Evolutionary conservation across 2,329 filamentous ascomycete genomes (phyloP).

Genomic region (Cadophora sp.): DNA sequence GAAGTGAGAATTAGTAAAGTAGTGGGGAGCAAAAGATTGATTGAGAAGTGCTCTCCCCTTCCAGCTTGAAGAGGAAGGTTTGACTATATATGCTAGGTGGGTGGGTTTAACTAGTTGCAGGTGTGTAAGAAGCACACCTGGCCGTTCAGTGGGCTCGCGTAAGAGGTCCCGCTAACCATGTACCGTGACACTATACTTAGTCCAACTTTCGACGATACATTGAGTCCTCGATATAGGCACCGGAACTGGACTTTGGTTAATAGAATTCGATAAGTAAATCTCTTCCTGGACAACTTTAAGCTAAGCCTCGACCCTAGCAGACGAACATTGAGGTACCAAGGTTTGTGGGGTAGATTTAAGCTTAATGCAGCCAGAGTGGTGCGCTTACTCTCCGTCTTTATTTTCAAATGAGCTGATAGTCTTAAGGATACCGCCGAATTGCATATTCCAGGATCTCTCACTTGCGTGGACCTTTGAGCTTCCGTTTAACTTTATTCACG

Average conservation of each 20-base stretch:
- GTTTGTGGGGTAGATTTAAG: constrained; percentile 15
- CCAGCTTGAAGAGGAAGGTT: too few relatives aligned
- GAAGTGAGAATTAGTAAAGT: too few relatives aligned
- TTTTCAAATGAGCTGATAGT: constrained; percentile 12
- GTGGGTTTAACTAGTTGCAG: too few relatives aligned
- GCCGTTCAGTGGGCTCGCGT: too few relatives aligned
- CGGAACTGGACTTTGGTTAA: constrained; percentile 19
- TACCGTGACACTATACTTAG: too few relatives aligned
- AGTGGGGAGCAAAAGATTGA: too few relatives aligned
- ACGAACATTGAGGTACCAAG: neutral
- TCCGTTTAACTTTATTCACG: constrained; percentile 17
- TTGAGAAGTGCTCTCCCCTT: too few relatives aligned
- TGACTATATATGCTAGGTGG: too few relatives aligned
- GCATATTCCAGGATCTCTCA: constrained; percentile 16
- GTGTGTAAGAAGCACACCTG: too few relatives aligned
- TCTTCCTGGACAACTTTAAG: neutral
- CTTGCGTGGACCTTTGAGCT: constrained; percentile 14
- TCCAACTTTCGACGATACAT: neutral
- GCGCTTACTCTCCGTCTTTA: neutral
- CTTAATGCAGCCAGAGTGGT: constrained; percentile 1
- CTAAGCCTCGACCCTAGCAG: constrained; percentile 11
- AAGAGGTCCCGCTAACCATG: too few relatives aligned
- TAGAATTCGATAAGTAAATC: neutral
- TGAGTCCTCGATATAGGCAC: constrained; percentile 19
- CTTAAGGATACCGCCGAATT: constrained; percentile 17